Conservation (phyloP, 371 early-diverging fungal genomes). For the Mortierella sp. region DNA sequence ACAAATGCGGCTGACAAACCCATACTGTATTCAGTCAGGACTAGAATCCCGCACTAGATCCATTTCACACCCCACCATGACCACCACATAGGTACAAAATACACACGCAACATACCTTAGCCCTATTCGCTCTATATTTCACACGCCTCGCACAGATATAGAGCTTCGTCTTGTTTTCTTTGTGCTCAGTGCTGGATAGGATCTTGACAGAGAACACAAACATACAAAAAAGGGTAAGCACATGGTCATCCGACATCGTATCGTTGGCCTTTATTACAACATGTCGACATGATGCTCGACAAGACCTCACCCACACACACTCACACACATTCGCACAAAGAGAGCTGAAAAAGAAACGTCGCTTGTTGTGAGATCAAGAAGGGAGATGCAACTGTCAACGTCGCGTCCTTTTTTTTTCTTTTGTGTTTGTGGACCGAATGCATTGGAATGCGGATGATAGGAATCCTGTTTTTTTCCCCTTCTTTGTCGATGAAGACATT, state of each 20-base stretch:
- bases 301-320: background rate
- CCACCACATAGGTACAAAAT: background rate
- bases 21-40: background rate
- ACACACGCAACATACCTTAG: background rate
- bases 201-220: background rate
- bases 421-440: background rate
- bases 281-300: background rate
- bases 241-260: background rate
- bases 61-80: background rate
- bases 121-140: background rate
- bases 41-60: slow-evolving; percentile 5
- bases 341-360: background rate
- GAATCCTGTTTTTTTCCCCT: background rate
- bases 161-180: background rate
- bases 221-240: background rate
- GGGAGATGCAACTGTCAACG: slow-evolving; percentile 1
- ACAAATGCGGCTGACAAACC: slow-evolving; percentile 1
- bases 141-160: background rate
- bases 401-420: background rate
- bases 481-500: background rate
- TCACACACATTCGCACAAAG: background rate
- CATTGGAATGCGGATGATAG: background rate
- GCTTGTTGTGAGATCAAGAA: background rate
- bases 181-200: slow-evolving; percentile 6
- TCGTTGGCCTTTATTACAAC: background rate